These are phyloP conservation scores for Hyphopichia wangnamkhiaoensis DNA, from an alignment of 1,139 yeast species.

Conservation along the genomic window DNA sequence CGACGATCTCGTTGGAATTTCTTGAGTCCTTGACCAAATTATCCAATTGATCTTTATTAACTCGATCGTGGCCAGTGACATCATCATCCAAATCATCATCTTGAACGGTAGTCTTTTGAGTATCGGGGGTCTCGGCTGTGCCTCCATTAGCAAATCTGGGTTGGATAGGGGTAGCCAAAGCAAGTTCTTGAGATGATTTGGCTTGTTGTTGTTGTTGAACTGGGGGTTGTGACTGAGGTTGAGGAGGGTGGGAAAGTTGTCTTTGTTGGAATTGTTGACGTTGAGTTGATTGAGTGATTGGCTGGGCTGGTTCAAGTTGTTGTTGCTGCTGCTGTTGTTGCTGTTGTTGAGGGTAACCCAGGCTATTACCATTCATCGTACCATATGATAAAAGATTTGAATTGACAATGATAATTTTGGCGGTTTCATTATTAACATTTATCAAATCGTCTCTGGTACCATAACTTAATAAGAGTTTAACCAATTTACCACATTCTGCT, in stretches of 20 bases:
- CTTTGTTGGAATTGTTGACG: constrained; percentile 6
- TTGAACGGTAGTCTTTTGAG: constrained; percentile 48
- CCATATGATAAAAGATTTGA: constrained; percentile 22
- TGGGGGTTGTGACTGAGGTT: constrained; percentile 9
- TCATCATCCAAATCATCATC: constrained; percentile 38
- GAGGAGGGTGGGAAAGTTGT: constrained; percentile 9
- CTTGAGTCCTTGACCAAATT: constrained; percentile 25
- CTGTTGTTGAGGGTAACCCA: not conserved
- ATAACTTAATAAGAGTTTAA: constrained; percentile 37
- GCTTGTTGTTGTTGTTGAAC: constrained; percentile 5
- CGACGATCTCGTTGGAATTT: not conserved
- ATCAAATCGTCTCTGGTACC: constrained; percentile 52
- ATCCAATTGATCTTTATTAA: constrained; percentile 35
- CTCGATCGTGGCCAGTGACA: constrained; percentile 23
- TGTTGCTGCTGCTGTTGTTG: not conserved
- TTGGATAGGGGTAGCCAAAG: constrained; percentile 42
- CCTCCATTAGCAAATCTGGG: constrained; percentile 18
- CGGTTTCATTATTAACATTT: constrained; percentile 42
- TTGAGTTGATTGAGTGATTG: constrained; percentile 5
- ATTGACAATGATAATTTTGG: constrained; percentile 32
- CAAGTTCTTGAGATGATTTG: not conserved
- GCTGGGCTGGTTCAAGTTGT: constrained; percentile 5
- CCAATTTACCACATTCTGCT: constrained; percentile 39
- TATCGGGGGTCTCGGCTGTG: constrained; percentile 45
- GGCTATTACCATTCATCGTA: not conserved